Percentiles rank a stretch among this genome's conserved stretches.
These are phyloP conservation scores for Apiotrichum brassicae DNA, from an alignment of 1,284 basidiomycete species.

Conservation along the genomic window DNA sequence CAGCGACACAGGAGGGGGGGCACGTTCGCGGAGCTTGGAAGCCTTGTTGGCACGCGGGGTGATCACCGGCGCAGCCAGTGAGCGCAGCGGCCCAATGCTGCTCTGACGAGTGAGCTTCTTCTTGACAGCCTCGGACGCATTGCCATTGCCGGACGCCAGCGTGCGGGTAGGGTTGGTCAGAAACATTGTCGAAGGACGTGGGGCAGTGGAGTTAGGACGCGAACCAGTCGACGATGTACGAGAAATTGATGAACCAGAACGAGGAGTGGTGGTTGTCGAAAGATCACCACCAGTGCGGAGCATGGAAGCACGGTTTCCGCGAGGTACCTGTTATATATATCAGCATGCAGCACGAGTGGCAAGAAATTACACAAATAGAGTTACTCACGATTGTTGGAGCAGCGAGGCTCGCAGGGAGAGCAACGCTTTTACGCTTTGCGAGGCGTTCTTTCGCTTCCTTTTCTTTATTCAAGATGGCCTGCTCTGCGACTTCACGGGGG, in stretches of 20 bases:
- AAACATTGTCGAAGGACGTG: not conserved
- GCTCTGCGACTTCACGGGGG: slow-evolving; percentile 13
- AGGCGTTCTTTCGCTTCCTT: slow-evolving; percentile 23
- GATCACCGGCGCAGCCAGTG: slow-evolving; percentile 22
- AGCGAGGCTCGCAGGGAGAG: slow-evolving; percentile 24
- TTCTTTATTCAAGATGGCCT: slow-evolving; percentile 22
- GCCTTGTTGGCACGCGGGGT: slow-evolving; percentile 25
- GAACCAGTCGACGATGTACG: not conserved
- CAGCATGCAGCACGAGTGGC: not conserved
- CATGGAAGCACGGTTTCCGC: slow-evolving; percentile 33
- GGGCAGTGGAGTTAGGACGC: not conserved
- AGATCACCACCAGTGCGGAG: slow-evolving; percentile 21
- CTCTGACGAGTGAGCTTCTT: not conserved
- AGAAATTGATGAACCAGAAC: not conserved
- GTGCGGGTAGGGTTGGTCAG: too few species aligned
- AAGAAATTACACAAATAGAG: not conserved
- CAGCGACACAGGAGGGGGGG: not conserved
- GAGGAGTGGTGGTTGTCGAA: not conserved
- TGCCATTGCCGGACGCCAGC: not conserved
- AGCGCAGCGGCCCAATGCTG: slow-evolving; percentile 7
- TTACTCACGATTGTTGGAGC: slow-evolving; percentile 5
- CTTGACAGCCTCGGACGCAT: not conserved
- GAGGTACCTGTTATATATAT: slow-evolving; percentile 26
- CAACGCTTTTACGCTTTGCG: slow-evolving; percentile 26
- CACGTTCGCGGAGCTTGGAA: slow-evolving; percentile 23